Conservation (phyloP, 495 filamentous ascomycete species). For the Neurospora discreta region DNA sequence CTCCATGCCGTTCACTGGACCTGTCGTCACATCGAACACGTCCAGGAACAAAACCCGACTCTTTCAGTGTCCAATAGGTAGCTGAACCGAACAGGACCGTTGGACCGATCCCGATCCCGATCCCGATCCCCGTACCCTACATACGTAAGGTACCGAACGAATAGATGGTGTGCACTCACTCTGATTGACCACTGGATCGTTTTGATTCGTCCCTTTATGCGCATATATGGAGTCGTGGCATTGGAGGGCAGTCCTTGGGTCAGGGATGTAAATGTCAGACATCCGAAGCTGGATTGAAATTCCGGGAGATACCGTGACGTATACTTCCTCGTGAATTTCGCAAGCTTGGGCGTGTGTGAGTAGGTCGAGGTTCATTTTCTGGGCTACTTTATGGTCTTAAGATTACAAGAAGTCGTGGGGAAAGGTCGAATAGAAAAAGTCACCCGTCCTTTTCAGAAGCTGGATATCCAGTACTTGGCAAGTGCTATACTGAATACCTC, state of each 20-base stretch:
- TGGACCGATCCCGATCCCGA: not conserved
- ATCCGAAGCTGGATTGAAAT: not conserved
- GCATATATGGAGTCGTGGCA: not conserved
- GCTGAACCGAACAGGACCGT: not conserved
- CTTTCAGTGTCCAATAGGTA: not conserved
- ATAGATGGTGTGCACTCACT: not conserved
- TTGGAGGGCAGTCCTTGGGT: not conserved
- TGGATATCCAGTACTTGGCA: not conserved
- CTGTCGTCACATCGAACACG: not conserved
- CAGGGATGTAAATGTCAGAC: not conserved
- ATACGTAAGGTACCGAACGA: not conserved
- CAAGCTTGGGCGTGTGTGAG: not conserved
- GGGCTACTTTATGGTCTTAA: not conserved
- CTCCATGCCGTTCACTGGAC: not conserved
- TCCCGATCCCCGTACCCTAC: too few relatives aligned
- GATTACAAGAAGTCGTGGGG: not conserved
- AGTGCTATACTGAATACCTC: too few relatives aligned
- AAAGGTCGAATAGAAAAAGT: not conserved
- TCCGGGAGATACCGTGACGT: not conserved
- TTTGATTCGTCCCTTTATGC: not conserved
- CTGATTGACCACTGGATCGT: not conserved
- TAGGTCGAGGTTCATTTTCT: not conserved
- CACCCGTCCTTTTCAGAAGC: not conserved
- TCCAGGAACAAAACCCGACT: not conserved
- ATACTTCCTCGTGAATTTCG: not conserved